A percentile compares a stretch with the other conserved stretches of the same genome.
phyloP scores from a whole-genome alignment of 2,329 filamentous ascomycete species.

The Capronia americana region DNA sequence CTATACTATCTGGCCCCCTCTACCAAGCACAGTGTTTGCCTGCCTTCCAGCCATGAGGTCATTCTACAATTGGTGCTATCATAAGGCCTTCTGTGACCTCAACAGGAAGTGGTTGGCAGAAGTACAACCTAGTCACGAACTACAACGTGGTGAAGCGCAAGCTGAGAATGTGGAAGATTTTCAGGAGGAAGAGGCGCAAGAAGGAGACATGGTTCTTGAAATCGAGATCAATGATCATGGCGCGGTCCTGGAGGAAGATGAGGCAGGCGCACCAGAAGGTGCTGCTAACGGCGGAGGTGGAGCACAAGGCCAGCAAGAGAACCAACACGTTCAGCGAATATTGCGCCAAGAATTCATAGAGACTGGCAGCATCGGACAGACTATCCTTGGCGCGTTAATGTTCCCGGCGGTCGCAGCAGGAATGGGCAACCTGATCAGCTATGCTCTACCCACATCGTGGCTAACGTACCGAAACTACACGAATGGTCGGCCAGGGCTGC shows the following conservation, averaged over 20 bases:
- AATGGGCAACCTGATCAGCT: conserved; percentile 76
- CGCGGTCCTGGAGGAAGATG: conserved; percentile 51
- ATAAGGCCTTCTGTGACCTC: conserved; percentile 62
- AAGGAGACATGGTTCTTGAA: conserved; percentile 55
- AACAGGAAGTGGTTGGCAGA: conserved; percentile 68
- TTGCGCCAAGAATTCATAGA: conserved; percentile 58
- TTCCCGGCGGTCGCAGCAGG: conserved; percentile 81
- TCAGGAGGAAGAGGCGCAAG: conserved; percentile 41
- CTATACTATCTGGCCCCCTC: conserved; percentile 69
- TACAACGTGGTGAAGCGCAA: conserved; percentile 43
- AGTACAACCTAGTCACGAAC: conserved; percentile 61
- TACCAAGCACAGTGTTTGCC: conserved; percentile 69
- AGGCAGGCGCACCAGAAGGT: conserved; percentile 41
- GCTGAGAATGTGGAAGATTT: conserved; percentile 43
- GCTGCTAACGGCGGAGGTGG: conserved; percentile 38
- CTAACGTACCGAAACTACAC: conserved; percentile 54
- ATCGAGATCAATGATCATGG: conserved; percentile 59
- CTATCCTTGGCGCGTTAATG: conserved; percentile 72
- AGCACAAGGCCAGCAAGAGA: conserved; percentile 19
- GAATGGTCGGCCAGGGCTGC: conserved; percentile 64
- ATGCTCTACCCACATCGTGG: conserved; percentile 72
- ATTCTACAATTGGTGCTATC: conserved; percentile 68
- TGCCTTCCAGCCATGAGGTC: conserved; percentile 69
- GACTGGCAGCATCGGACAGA: conserved; percentile 63
- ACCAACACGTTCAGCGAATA: conserved; percentile 42